Base-by-base conservation (phyloP, 148 eudicot genomes). In the Rheum nobile region DNA sequence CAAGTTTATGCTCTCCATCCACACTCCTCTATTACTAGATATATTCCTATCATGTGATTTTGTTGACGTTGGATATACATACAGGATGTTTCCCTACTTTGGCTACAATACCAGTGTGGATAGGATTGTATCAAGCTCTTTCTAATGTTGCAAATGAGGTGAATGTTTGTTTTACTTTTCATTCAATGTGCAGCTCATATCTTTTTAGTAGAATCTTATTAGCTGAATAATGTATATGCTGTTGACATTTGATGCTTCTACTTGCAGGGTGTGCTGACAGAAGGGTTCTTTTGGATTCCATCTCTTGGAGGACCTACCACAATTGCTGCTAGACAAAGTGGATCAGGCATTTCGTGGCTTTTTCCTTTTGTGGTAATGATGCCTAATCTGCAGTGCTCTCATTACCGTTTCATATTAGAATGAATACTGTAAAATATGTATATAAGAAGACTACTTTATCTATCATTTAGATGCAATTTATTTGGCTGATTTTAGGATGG, bases 141-240 rank as follows among this genome's bases (percentile, higher is more conserved):
- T 96, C 99, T 65, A 96, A 96, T 85, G 97, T 96, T 37, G 99
- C 99, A 79, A 96, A 96, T 80, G 99, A 96, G 97, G 99, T 96
- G 79, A 42, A 46, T 43, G 54, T 22, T 12, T 21, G 39, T 43
- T 68, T 24, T 69, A 13, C 26, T 55, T 59, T 52, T 24, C 38
- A 41, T 50, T 29, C 39, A 8, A 16, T 52, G 8, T 8, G 67
- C 35, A 59, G 34, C 34, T 21, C 59, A 39, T 47, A 42, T 17
- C 37, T 28, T 57, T 17, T 71, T 44, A 28, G 14, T 8, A 68
- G 26, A 34, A 37, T 68, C 43, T 29, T 9, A 59, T 59, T 28
- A 10, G 32, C 39, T 32, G 39, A 32, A 7, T 32, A 54, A 11
- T n/a, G 19, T 29, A 17, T 32, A 55, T 68, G 13, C 72, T 71